These are phyloP conservation scores for Anisodus acutangulus DNA, from an alignment of 257 asterid genomes.

Conservation along the genomic window DNA sequence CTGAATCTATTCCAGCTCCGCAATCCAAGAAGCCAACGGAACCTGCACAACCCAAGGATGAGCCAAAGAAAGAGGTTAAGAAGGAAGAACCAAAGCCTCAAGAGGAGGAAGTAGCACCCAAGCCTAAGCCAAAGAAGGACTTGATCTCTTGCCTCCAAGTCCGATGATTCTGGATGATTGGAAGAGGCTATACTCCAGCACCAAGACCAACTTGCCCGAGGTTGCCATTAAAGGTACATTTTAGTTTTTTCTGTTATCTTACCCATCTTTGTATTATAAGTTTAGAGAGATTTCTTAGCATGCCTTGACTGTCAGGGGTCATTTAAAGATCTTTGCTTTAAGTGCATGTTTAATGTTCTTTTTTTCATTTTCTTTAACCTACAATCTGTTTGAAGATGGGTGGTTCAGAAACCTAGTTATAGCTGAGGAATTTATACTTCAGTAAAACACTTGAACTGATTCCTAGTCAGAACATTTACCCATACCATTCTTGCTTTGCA, in stretches of 20 bases:
- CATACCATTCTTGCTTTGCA: constrained; percentile 32
- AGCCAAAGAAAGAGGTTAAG: constrained; percentile 64
- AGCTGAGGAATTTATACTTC: not conserved
- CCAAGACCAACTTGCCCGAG: constrained; percentile 93
- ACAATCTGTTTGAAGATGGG: too few species aligned
- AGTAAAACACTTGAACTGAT: not conserved
- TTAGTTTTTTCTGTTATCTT: too few species aligned
- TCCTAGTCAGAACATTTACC: not conserved
- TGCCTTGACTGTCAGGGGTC: too few species aligned
- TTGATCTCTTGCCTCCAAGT: constrained; percentile 97
- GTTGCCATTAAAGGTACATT: constrained; percentile 53
- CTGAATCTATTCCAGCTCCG: constrained; percentile 65
- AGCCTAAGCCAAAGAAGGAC: constrained; percentile 89
- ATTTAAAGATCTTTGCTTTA: too few species aligned
- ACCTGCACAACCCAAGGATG: constrained; percentile 70
- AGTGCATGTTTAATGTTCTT: too few species aligned
- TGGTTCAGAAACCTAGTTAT: not conserved
- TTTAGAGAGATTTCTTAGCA: too few species aligned
- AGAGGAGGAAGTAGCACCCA: constrained; percentile 80
- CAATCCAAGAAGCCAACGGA: constrained; percentile 82
- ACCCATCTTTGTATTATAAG: too few species aligned
- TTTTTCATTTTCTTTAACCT: too few species aligned
- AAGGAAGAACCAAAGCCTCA: constrained; percentile 55
- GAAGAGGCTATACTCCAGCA: constrained; percentile 98
- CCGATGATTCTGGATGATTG: constrained; percentile 88